Percentiles rank a stretch among this genome's conserved stretches.
Evolutionary conservation across 1,284 basidiomycete species (phyloP).

Genomic region (Rhizoctonia solani): DNA sequence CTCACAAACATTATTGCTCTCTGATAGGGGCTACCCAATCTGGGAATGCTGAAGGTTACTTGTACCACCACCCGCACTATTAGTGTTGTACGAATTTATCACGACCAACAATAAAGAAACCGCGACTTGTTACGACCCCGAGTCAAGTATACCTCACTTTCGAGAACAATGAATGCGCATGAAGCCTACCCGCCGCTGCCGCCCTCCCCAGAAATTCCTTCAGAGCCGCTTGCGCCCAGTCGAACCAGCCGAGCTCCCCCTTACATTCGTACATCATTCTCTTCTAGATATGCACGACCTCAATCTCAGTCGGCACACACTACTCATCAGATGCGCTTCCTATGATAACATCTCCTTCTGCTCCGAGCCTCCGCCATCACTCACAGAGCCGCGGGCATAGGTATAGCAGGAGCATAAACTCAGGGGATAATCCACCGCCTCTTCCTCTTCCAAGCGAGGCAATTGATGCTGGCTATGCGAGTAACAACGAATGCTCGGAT

Average conservation of each 20-base stretch:
- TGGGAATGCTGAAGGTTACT: neutral
- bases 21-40: constrained; percentile 21
- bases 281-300: constrained; percentile 24
- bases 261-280: constrained; percentile 29
- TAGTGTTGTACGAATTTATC: constrained; percentile 5
- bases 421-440: neutral
- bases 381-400: constrained; percentile 37
- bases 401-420: constrained; percentile 34
- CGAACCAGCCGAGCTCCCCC: neutral
- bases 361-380: constrained; percentile 20
- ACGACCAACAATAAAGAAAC: neutral
- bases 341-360: constrained; percentile 5
- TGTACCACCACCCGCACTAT: neutral
- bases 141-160: neutral
- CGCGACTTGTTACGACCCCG: neutral
- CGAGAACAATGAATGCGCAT: neutral
- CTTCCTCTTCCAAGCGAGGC: constrained; percentile 35
- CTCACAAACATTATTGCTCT: neutral
- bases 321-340: neutral
- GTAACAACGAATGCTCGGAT: constrained; percentile 14
- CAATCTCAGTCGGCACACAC: too few relatives aligned
- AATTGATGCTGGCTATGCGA: constrained; percentile 13
- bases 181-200: constrained; percentile 14
- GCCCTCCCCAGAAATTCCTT: constrained; percentile 1
- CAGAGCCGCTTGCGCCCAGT: neutral